Percentiles rank a stretch among this genome's conserved stretches.
These are phyloP conservation scores for Calonectria naviculata DNA, from an alignment of 2,329 filamentous ascomycete genomes.

Conservation along the genomic window DNA sequence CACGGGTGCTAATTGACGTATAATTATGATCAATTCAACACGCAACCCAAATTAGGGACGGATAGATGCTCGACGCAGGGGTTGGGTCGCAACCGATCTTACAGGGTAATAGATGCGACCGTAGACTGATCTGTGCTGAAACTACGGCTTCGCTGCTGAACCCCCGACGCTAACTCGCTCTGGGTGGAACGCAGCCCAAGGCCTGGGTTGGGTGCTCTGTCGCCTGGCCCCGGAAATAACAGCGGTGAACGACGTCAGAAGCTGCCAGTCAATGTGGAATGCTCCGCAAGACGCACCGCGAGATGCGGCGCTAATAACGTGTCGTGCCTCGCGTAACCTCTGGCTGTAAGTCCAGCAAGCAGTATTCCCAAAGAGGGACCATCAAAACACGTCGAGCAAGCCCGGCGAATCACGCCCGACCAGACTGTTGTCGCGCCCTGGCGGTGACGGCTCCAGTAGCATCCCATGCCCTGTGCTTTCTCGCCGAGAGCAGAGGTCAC, in stretches of 20 bases:
- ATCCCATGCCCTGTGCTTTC: neutral
- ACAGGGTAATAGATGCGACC: slow-evolving; percentile 1
- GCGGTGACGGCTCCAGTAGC: neutral
- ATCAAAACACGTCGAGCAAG: neutral
- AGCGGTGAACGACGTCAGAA: slow-evolving; percentile 9
- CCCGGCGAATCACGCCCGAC: neutral
- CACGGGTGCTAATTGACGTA: neutral
- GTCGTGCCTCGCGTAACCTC: slow-evolving; percentile 4
- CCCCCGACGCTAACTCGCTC: neutral
- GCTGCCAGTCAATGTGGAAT: slow-evolving; percentile 9
- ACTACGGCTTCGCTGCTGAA: neutral
- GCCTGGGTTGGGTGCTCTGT: neutral
- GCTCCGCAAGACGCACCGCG: neutral
- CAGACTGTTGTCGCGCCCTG: neutral
- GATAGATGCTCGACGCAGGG: neutral
- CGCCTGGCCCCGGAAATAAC: slow-evolving; percentile 4
- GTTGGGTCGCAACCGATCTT: slow-evolving; percentile 2
- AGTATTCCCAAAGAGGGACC: neutral
- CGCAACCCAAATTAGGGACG: neutral
- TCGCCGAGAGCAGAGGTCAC: neutral
- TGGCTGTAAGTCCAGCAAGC: neutral
- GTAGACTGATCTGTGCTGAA: neutral
- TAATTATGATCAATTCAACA: slow-evolving; percentile 2
- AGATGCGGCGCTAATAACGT: neutral
- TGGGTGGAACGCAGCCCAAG: neutral